A percentile compares a stretch with the other conserved stretches of the same genome.
These are phyloP conservation scores for Trichoderma oligosporum DNA, from an alignment of 2,329 filamentous ascomycete species.

Conservation along the genomic window DNA sequence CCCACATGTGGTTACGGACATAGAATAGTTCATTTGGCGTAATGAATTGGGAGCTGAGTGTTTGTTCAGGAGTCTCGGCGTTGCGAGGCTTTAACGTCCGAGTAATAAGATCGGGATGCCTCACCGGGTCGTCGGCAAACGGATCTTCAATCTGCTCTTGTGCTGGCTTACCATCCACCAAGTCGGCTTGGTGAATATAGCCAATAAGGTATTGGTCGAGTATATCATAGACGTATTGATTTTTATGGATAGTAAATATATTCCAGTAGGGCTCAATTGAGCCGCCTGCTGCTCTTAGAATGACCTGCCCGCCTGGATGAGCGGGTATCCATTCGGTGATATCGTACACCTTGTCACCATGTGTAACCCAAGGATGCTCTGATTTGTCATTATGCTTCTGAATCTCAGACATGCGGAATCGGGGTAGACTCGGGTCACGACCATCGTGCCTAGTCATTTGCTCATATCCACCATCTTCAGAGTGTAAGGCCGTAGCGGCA, in stretches of 20 bases:
- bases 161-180: constrained; percentile 54
- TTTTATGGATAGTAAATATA: constrained; percentile 66
- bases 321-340: constrained; percentile 65
- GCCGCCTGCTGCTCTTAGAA: constrained; percentile 61
- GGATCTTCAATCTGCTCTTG: constrained; percentile 57
- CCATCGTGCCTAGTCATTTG: neutral
- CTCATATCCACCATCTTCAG: neutral
- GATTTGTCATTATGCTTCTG: constrained; percentile 52
- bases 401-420: constrained; percentile 49
- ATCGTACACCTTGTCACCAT: constrained; percentile 62
- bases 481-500: constrained; percentile 2
- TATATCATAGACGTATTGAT: constrained; percentile 60
- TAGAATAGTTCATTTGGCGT: constrained; percentile 57
- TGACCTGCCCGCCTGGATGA: constrained; percentile 66
- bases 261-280: constrained; percentile 67
- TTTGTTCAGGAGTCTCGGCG: constrained; percentile 53
- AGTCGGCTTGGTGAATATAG: constrained; percentile 54
- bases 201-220: constrained; percentile 63
- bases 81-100: constrained; percentile 57
- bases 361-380: constrained; percentile 59
- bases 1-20: constrained; percentile 62
- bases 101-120: constrained; percentile 49
- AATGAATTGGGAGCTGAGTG: constrained; percentile 47
- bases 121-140: constrained; percentile 50
- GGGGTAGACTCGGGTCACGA: constrained; percentile 42